phyloP scores from a whole-genome alignment of 2,329 filamentous ascomycete genomes.

The Phoma sp. region DNA sequence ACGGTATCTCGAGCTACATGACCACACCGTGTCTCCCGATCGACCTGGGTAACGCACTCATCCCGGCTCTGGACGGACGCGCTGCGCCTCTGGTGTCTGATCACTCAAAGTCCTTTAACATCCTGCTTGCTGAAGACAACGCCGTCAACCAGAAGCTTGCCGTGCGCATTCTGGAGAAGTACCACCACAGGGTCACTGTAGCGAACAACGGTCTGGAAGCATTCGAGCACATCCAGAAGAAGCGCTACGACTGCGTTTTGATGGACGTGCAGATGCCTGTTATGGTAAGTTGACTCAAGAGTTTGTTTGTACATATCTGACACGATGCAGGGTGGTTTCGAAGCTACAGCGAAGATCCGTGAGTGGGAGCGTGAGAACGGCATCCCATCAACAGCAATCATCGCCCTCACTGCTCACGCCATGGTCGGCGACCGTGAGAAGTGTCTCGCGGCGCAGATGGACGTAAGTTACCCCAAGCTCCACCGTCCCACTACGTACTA shows the following conservation, averaged over 20 bases:
- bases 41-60: conserved; percentile 93
- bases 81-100: conserved; percentile 91
- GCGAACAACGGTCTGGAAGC: conserved; percentile 95
- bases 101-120: conserved; percentile 94
- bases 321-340: conserved; percentile 79
- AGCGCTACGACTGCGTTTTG: conserved; percentile 92
- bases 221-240: conserved; percentile 87
- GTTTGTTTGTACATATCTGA: conserved; percentile 42
- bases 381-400: conserved; percentile 87
- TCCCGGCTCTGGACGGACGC: conserved; percentile 90
- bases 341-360: conserved; percentile 94
- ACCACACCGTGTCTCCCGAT: conserved; percentile 94
- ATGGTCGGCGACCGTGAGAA: conserved; percentile 99
- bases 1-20: conserved; percentile 99
- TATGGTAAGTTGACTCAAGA: conserved; percentile 68
- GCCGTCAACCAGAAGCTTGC: conserved; percentile 95
- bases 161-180: conserved; percentile 96
- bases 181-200: conserved; percentile 89
- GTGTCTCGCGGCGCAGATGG: conserved; percentile 98
- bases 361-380: conserved; percentile 88
- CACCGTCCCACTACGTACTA: conserved; percentile 7
- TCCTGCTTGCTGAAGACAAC: conserved; percentile 95
- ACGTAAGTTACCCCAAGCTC: conserved; percentile 53
- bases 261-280: conserved; percentile 99
- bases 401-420: conserved; percentile 94